phyloP scores from a whole-genome alignment of 768 basidiomycete genomes.

The Lentinus tigrinus region DNA sequence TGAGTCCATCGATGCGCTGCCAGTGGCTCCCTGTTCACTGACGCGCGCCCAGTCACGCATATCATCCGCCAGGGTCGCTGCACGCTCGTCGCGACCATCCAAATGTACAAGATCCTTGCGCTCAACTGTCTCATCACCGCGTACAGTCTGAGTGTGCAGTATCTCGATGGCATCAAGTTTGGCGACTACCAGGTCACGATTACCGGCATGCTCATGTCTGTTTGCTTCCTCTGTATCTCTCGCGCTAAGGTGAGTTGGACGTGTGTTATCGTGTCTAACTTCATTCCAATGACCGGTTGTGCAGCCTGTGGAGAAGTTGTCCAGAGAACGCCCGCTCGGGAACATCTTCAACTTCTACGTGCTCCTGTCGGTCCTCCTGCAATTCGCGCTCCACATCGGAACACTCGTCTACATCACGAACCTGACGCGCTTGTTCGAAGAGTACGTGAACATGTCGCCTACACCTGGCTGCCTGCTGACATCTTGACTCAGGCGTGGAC shows the following conservation, averaged over 20 bases:
- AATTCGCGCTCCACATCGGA: conserved; percentile 92
- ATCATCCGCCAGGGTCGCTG: conserved; percentile 99
- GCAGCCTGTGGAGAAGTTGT: conserved; percentile 95
- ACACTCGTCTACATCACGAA: conserved; percentile 92
- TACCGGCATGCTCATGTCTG: conserved; percentile 95
- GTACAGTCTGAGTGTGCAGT: conserved; percentile 97
- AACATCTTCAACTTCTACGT: conserved; percentile 99
- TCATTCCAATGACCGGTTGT: not conserved
- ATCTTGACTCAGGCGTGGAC: conserved; percentile 50
- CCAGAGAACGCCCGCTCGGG: conserved; percentile 86
- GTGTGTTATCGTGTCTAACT: not conserved
- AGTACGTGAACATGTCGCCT: conserved; percentile 46
- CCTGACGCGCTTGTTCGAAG: conserved; percentile 73
- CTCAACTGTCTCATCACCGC: conserved; percentile 98
- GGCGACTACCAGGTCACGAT: conserved; percentile 98
- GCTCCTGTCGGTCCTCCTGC: conserved; percentile 83
- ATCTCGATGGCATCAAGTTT: conserved; percentile 98
- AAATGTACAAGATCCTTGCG: conserved; percentile 99
- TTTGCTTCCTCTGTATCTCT: conserved; percentile 98
- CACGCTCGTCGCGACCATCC: conserved; percentile 96
- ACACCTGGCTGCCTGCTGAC: not conserved
- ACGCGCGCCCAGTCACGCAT: conserved; percentile 66
- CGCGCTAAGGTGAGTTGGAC: conserved; percentile 76
- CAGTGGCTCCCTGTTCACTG: not conserved
- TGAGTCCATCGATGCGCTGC: conserved; percentile 40